Percentiles rank a stretch among this genome's conserved stretches.
These are phyloP conservation scores for Apodospora peruviana DNA, from an alignment of 495 filamentous ascomycete genomes.

Conservation along the genomic window DNA sequence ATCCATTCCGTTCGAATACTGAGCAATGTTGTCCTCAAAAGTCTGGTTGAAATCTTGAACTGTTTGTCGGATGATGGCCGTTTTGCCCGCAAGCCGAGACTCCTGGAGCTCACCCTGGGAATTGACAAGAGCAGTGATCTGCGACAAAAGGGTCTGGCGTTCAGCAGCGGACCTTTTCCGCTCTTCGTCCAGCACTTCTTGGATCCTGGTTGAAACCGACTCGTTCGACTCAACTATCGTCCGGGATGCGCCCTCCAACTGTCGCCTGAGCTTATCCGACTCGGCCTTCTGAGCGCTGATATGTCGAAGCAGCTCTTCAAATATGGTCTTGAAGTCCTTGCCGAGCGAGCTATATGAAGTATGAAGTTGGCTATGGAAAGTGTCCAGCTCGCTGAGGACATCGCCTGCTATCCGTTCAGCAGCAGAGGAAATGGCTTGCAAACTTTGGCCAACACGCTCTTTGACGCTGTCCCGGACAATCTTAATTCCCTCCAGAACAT, in stretches of 20 bases:
- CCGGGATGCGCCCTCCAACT: slow-evolving; percentile 63
- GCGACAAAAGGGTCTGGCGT: slow-evolving; percentile 62
- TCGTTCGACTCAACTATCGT: slow-evolving; percentile 60
- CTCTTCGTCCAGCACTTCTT: slow-evolving; percentile 71
- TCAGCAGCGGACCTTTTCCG: slow-evolving; percentile 66
- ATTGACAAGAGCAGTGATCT: slow-evolving; percentile 71
- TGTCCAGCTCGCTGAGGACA: slow-evolving; percentile 78
- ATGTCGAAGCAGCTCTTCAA: slow-evolving; percentile 70
- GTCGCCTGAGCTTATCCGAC: slow-evolving; percentile 60
- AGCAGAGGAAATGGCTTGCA: slow-evolving; percentile 76
- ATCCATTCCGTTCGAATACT: slow-evolving; percentile 68
- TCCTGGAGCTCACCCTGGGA: slow-evolving; percentile 68
- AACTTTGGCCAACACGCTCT: slow-evolving; percentile 72
- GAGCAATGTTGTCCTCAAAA: slow-evolving; percentile 56
- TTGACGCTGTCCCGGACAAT: slow-evolving; percentile 82
- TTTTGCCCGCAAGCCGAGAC: slow-evolving; percentile 57
- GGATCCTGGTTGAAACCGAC: slow-evolving; percentile 59
- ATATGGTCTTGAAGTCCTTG: slow-evolving; percentile 80
- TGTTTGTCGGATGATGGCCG: slow-evolving; percentile 55
- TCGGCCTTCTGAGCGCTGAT: slow-evolving; percentile 74
- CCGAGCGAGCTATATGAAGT: slow-evolving; percentile 81
- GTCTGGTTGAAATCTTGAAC: slow-evolving; percentile 55
- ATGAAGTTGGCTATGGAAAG: slow-evolving; percentile 80
- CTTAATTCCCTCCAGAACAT: slow-evolving; percentile 87
- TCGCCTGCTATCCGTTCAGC: slow-evolving; percentile 84